phyloP scores from a whole-genome alignment of 441 rosid species.

The Theobroma grandiflorum region DNA sequence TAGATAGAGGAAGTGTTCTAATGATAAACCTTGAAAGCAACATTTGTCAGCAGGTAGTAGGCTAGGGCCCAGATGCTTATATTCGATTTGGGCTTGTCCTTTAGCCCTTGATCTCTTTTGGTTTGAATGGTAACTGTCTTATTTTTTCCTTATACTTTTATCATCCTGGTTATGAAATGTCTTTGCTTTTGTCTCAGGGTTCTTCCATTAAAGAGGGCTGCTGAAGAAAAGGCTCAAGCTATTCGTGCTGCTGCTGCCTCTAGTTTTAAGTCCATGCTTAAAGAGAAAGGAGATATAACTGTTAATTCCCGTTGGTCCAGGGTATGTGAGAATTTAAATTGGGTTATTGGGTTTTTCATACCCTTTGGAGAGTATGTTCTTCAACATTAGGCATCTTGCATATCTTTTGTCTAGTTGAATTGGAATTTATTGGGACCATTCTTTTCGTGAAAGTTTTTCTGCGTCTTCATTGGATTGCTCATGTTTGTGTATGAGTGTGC shows the following conservation, averaged over 20 bases:
- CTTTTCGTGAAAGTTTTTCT: background rate
- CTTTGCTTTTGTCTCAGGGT: conserved; percentile 59
- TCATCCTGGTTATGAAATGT: conserved; percentile 14
- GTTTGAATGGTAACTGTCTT: conserved; percentile 29
- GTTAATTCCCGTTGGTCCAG: conserved; percentile 87
- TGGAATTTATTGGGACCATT: background rate
- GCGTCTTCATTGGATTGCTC: conserved; percentile 1
- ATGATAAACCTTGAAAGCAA: conserved; percentile 48
- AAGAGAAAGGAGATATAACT: conserved; percentile 71
- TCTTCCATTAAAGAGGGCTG: conserved; percentile 74
- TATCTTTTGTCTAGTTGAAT: background rate
- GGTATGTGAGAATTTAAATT: conserved; percentile 53
- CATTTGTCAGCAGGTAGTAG: conserved; percentile 42
- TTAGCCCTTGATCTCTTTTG: conserved; percentile 38
- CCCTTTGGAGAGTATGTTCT: conserved; percentile 6
- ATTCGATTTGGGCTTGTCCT: conserved; percentile 39
- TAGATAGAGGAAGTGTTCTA: conserved; percentile 36
- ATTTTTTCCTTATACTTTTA: conserved; percentile 5
- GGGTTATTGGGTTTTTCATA: conserved; percentile 5
- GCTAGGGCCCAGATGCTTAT: conserved; percentile 45
- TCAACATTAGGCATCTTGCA: conserved; percentile 17
- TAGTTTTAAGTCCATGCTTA: conserved; percentile 88
- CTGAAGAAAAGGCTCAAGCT: conserved; percentile 82
- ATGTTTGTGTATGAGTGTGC: background rate
- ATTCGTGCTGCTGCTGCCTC: conserved; percentile 71